Conservation (phyloP, 2,329 filamentous ascomycete genomes). For the Dothideomycetes sp. region DNA sequence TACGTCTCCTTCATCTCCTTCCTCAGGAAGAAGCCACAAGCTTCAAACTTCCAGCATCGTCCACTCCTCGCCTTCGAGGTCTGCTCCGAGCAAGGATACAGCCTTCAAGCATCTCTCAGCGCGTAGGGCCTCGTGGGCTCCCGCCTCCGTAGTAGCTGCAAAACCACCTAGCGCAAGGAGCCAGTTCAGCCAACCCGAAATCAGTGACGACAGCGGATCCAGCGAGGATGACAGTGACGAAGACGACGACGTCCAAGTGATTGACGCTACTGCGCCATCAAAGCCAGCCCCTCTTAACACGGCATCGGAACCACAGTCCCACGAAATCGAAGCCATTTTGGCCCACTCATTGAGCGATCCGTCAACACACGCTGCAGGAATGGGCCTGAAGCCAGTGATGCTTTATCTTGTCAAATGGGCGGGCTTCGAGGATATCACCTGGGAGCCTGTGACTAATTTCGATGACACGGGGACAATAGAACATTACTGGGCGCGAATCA, state of each 20-base stretch:
- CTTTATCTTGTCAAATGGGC: conserved; percentile 24
- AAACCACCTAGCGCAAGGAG: background rate
- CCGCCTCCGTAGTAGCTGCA: background rate
- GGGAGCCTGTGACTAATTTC: conserved; percentile 23
- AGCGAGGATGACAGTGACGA: conserved; percentile 9
- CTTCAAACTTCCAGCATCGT: too few species aligned
- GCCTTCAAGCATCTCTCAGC: too few species aligned
- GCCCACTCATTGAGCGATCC: conserved; percentile 20
- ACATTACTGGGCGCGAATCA: conserved; percentile 13
- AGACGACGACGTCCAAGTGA: too few species aligned
- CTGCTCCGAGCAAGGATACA: too few species aligned
- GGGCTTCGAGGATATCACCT: conserved; percentile 18
- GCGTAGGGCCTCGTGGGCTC: too few species aligned
- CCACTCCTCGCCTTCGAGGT: too few species aligned
- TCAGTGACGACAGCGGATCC: background rate
- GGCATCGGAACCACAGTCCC: conserved; percentile 5
- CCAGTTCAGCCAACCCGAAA: background rate
- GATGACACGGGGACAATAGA: conserved; percentile 15
- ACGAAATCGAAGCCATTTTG: conserved; percentile 18
- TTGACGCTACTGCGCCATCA: too few species aligned
- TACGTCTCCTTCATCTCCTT: too few species aligned
- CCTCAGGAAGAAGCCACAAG: too few species aligned
- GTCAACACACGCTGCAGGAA: conserved; percentile 14
- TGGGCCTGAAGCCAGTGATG: conserved; percentile 17
- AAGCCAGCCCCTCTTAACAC: too few species aligned